Percentiles rank a stretch among this genome's conserved stretches.
These are phyloP conservation scores for Chaetomium fimeti DNA, from an alignment of 495 filamentous ascomycete genomes.

Conservation along the genomic window DNA sequence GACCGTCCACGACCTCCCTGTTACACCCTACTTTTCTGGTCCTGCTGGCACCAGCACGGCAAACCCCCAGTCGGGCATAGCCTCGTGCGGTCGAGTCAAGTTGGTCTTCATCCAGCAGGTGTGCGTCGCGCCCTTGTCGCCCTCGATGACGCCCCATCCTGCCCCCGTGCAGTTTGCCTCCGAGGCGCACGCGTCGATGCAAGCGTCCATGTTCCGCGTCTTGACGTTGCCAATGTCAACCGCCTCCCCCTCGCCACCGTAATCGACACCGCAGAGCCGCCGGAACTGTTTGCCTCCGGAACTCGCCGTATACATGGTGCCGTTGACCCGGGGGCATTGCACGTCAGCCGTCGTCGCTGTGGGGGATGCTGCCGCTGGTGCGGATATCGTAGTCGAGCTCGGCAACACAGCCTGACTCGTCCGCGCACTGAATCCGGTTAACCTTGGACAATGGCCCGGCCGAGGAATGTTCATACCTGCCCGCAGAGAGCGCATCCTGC, in stretches of 20 bases:
- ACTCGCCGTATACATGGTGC: constrained; percentile 33
- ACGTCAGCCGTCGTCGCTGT: constrained; percentile 13
- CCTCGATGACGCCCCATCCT: constrained; percentile 38
- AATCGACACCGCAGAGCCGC: constrained; percentile 40
- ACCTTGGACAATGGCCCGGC: too few relatives aligned
- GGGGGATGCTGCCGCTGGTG: constrained; percentile 9
- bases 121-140: constrained; percentile 34
- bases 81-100: constrained; percentile 48
- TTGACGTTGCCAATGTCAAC: constrained; percentile 35
- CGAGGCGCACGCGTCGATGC: constrained; percentile 38
- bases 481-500: constrained; percentile 22
- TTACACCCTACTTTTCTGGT: too few relatives aligned
- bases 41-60: constrained; percentile 17
- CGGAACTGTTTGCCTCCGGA: constrained; percentile 33
- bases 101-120: constrained; percentile 55
- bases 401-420: background rate
- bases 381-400: constrained; percentile 1
- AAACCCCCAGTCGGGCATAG: constrained; percentile 49
- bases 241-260: constrained; percentile 34
- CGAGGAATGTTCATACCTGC: background rate
- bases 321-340: constrained; percentile 37
- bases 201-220: constrained; percentile 30
- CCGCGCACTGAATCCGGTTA: background rate
- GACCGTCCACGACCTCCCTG: too few relatives aligned
- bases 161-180: constrained; percentile 35